Percentiles rank a stretch among this genome's conserved stretches.
phyloP scores from a whole-genome alignment of 106 monocot species.

The Phalaenopsis aphrodite region DNA sequence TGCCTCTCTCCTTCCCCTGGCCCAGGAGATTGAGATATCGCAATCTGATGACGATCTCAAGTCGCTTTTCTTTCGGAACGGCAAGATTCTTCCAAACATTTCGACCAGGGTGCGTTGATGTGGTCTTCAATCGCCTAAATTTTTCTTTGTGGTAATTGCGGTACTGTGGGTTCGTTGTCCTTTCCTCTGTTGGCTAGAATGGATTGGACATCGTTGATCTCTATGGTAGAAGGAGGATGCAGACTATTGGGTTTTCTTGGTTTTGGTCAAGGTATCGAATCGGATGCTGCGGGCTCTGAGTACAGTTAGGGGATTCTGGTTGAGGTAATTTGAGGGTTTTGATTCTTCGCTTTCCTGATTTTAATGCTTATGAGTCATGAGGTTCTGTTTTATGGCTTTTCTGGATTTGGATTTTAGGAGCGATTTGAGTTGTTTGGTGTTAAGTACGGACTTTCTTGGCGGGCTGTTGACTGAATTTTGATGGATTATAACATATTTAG shows the following conservation, averaged over 20 bases:
- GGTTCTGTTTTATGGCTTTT: not conserved
- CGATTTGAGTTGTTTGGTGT: not conserved
- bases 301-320: not conserved
- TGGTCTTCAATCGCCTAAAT: not conserved
- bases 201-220: not conserved
- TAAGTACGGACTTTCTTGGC: not conserved
- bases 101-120: not conserved
- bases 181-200: slow-evolving; percentile 3
- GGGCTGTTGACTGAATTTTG: not conserved
- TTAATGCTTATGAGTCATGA: not conserved
- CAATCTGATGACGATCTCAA: slow-evolving; percentile 3
- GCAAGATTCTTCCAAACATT: slow-evolving; percentile 8
- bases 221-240: not conserved
- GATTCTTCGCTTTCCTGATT: not conserved
- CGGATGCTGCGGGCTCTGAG: not conserved
- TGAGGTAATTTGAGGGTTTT: slow-evolving; percentile 3
- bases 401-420: not conserved
- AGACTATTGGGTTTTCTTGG: not conserved
- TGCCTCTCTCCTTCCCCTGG: not conserved
- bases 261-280: not conserved
- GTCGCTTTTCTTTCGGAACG: not conserved
- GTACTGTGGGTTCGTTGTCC: not conserved
- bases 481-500: not conserved
- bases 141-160: not conserved
- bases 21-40: slow-evolving; percentile 8